Evolutionary conservation across 2,329 filamentous ascomycete species (phyloP).

Genomic region (Botryotinia globosa): DNA sequence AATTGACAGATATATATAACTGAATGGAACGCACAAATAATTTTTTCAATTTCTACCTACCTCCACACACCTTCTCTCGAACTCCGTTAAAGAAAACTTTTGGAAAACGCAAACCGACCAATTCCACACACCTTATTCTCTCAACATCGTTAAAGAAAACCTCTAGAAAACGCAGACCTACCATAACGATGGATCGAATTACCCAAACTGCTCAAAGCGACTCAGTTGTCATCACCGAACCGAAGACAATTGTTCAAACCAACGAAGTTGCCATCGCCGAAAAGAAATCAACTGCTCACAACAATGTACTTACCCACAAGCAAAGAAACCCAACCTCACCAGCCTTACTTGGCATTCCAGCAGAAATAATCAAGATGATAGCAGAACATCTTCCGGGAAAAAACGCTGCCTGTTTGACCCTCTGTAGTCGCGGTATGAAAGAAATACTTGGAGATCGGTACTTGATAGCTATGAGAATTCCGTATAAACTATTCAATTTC

Average conservation of each 20-base stretch:
- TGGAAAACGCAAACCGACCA: not conserved
- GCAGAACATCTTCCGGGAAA: constrained; percentile 4
- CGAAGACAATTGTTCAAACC: not conserved
- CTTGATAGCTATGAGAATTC: not conserved
- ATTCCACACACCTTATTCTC: not conserved
- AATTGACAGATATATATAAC: not conserved
- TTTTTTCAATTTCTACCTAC: not conserved
- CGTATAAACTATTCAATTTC: not conserved
- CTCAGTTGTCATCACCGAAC: not conserved
- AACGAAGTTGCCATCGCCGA: not conserved
- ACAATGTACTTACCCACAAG: not conserved
- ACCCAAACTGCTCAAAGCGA: not conserved
- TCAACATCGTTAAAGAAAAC: not conserved
- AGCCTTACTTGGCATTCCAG: constrained; percentile 14
- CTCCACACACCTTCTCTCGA: too few species aligned
- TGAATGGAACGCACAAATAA: not conserved
- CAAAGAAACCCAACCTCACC: not conserved
- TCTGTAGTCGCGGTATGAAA: constrained; percentile 1
- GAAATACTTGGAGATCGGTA: not conserved
- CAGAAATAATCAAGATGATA: constrained; percentile 20
- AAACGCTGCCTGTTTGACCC: not conserved
- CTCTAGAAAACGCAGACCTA: not conserved
- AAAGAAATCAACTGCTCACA: not conserved
- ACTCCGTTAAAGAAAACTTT: not conserved
- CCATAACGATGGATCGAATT: not conserved